Evolutionary conservation across 345 rosid genomes (phyloP), one percentile per base, ranked within the genome.

Genomic region (Dipteronia dyeriana): DNA sequence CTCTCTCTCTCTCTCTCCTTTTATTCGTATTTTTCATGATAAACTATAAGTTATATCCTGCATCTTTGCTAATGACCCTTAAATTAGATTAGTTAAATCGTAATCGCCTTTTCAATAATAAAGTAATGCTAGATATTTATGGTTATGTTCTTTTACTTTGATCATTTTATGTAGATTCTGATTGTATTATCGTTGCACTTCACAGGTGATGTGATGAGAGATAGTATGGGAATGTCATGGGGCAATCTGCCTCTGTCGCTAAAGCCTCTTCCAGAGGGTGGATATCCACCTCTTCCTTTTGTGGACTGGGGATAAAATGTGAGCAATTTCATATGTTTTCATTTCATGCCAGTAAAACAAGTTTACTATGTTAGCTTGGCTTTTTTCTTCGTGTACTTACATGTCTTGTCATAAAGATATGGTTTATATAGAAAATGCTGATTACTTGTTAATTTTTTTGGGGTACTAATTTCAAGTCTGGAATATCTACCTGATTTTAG

Each of bases 171-270:
- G 47, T 4, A 67, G n/a, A 10, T 26, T 20, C 63, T 66, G 53
- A 25, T 2, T 74, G 70, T 81, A 8, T 49, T 66, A 25, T 22
- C 2, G 7, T 71, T 75, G 43, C 67, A 67, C 56, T 68, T 19
- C 47, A 51, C 80, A 88, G 96, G 87, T 81, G 82, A 80, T 64
- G 80, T 78, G 64, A 74, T 78, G 71, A 83, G 81, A 51, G 84
- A 81, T 72, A 79, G 79, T 69, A 67, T 66, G 74, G 89, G 88
- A 75, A 82, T 80, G 79, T 76, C 91, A 22, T 96, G 92, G 97
- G 89, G 89, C 14, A 87, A 91, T 84, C 88, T 96, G 76, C 98
- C 98, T 19, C 98, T 93, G 22, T 96, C 98, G 4, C 84, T 96
- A 75, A 84, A 82, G 87, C 99, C 98, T 75, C 95, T 97, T 63